Percentiles rank a stretch among this genome's conserved stretches.
Evolutionary conservation across 2,329 filamentous ascomycete genomes (phyloP).

Genomic region (Fusarium sp.): DNA sequence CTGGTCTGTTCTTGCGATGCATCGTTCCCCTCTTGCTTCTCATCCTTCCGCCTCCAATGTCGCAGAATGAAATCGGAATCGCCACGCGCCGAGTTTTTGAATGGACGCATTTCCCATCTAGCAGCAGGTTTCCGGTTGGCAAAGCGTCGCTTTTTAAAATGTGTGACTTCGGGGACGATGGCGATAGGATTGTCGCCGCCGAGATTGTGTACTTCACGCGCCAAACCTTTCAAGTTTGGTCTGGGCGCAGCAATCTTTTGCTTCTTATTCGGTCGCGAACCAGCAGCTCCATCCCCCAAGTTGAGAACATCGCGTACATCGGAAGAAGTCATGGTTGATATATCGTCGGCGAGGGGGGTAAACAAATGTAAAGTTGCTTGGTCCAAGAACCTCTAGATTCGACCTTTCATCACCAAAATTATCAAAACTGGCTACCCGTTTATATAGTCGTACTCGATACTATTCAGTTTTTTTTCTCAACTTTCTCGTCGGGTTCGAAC

Average conservation of each 20-base stretch:
- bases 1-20: slow-evolving; percentile 47
- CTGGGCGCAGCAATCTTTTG: slow-evolving; percentile 73
- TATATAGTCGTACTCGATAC: background rate
- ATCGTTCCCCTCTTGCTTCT: slow-evolving; percentile 52
- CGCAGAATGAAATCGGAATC: slow-evolving; percentile 75
- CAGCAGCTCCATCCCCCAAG: slow-evolving; percentile 69
- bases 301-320: slow-evolving; percentile 92
- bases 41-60: slow-evolving; percentile 82
- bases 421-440: slow-evolving; percentile 19
- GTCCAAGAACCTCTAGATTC: slow-evolving; percentile 23
- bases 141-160: slow-evolving; percentile 70
- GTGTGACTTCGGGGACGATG: slow-evolving; percentile 70
- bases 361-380: background rate
- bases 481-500: slow-evolving; percentile 16
- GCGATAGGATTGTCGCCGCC: slow-evolving; percentile 75
- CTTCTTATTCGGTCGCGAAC: slow-evolving; percentile 75
- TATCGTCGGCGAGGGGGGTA: slow-evolving; percentile 14
- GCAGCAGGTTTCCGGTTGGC: slow-evolving; percentile 66
- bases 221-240: slow-evolving; percentile 71
- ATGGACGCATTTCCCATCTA: slow-evolving; percentile 75
- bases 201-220: slow-evolving; percentile 73
- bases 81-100: slow-evolving; percentile 80
- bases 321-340: slow-evolving; percentile 72
- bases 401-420: slow-evolving; percentile 40
- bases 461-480: slow-evolving; percentile 6